These are phyloP conservation scores for Saccharomycopsis synnaedendra DNA, from an alignment of 805 yeast genomes.

Conservation along the genomic window DNA sequence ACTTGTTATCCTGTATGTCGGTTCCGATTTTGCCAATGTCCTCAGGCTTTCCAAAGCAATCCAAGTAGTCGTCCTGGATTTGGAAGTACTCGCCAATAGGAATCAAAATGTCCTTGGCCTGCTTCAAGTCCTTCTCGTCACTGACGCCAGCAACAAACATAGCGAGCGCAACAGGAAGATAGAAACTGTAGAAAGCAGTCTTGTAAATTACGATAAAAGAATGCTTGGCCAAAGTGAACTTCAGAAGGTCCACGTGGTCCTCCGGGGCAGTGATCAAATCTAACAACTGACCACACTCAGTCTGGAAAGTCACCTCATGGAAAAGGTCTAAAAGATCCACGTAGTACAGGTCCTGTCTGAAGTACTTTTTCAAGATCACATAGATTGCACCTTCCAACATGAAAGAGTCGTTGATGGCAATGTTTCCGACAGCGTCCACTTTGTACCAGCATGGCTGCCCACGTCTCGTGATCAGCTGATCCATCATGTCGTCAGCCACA, in stretches of 20 bases:
- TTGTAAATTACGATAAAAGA: constrained; percentile 92
- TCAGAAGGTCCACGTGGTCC: constrained; percentile 78
- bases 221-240: constrained; percentile 82
- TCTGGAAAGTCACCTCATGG: constrained; percentile 96
- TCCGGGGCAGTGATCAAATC: constrained; percentile 97
- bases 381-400: constrained; percentile 95
- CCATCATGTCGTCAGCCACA: constrained; percentile 99
- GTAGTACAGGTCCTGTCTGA: constrained; percentile 71
- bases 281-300: constrained; percentile 92
- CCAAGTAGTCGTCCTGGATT: constrained; percentile 94
- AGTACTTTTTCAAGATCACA: constrained; percentile 77
- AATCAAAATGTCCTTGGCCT: constrained; percentile 76
- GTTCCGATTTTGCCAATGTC: constrained; percentile 98
- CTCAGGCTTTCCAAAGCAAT: constrained; percentile 94
- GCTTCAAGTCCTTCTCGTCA: constrained; percentile 65
- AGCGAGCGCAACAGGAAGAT: constrained; percentile 93
- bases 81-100: constrained; percentile 98
- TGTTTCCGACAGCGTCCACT: constrained; percentile 67
- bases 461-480: constrained; percentile 88
- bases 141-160: constrained; percentile 84
- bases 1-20: constrained; percentile 95
- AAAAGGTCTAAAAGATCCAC: constrained; percentile 84
- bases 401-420: constrained; percentile 95
- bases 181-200: constrained; percentile 96
- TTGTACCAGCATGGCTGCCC: constrained; percentile 99